Conservation (phyloP, 805 yeast genomes). For the Pichia manshurica region DNA sequence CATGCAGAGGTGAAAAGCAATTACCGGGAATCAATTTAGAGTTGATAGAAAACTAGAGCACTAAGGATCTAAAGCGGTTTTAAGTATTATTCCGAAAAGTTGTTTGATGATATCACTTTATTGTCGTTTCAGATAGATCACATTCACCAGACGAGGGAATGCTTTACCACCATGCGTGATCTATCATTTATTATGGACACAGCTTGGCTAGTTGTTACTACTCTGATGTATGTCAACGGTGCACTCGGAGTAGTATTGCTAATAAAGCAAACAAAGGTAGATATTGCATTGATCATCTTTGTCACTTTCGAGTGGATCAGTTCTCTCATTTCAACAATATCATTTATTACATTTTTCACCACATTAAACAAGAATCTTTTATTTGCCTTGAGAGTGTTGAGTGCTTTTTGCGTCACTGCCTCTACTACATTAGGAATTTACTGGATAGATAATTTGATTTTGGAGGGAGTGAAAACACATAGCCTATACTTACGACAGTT, state of each 20-base stretch:
- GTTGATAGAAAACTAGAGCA: too few relatives aligned
- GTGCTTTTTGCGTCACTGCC: not conserved
- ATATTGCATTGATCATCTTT: conserved; percentile 4
- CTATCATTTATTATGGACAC: not conserved
- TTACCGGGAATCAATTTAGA: too few relatives aligned
- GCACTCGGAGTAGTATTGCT: not conserved
- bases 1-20: not conserved
- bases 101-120: too few relatives aligned
- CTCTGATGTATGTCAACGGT: not conserved
- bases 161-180: conserved; percentile 1
- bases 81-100: too few relatives aligned
- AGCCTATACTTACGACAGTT: conserved; percentile 5
- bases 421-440: conserved; percentile 11
- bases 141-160: not conserved
- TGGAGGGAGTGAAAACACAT: not conserved
- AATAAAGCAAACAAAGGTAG: not conserved
- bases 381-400: not conserved
- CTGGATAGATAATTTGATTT: conserved; percentile 12
- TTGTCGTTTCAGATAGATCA: not conserved
- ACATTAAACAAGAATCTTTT: not conserved
- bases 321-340: not conserved
- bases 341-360: not conserved
- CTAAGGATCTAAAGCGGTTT: too few relatives aligned
- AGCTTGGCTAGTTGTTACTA: not conserved
- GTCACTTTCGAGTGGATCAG: conserved; percentile 4